phyloP scores from a whole-genome alignment of 495 filamentous ascomycete genomes.

The Daldinia bambusicola region DNA sequence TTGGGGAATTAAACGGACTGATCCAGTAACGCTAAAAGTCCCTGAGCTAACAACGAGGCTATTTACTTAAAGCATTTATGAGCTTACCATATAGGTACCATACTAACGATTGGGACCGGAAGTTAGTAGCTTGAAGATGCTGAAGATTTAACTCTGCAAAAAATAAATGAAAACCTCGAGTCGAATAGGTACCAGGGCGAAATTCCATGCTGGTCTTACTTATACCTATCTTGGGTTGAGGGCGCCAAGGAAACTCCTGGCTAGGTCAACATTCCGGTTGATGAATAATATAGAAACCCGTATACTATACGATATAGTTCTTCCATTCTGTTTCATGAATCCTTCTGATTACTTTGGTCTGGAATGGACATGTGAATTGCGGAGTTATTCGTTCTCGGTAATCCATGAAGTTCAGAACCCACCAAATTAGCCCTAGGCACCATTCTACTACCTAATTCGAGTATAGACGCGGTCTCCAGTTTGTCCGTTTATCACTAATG shows the following conservation, averaged over 20 bases:
- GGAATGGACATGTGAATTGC: background rate
- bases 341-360: too few species aligned
- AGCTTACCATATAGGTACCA: background rate
- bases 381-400: background rate
- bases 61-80: background rate
- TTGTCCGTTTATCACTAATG: constrained; percentile 18
- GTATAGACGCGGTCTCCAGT: constrained; percentile 17
- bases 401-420: too few species aligned
- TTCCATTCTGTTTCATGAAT: too few species aligned
- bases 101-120: background rate
- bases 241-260: too few species aligned
- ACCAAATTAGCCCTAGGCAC: background rate
- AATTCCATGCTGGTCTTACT: too few species aligned
- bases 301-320: too few species aligned
- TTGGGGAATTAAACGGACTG: too few species aligned
- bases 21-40: too few species aligned
- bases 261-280: too few species aligned
- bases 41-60: background rate
- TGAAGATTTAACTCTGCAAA: background rate
- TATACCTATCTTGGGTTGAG: too few species aligned
- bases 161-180: background rate
- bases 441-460: constrained; percentile 18
- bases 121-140: background rate
- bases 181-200: too few species aligned
- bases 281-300: too few species aligned